phyloP scores from a whole-genome alignment of 345 rosid species.

The Chamaenerion angustifolium region DNA sequence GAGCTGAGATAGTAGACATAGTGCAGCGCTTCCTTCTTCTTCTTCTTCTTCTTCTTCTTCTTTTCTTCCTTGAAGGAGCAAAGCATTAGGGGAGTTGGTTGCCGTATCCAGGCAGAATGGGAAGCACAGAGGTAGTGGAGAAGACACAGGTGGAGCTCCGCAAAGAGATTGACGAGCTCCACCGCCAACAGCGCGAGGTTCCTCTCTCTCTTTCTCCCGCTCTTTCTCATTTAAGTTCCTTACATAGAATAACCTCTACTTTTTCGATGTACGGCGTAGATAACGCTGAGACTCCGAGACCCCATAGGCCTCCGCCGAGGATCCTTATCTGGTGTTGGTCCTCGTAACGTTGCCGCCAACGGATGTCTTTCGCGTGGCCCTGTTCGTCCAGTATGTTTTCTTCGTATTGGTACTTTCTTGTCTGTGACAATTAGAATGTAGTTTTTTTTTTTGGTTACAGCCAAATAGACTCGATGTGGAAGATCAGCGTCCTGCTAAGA shows the following conservation, averaged over 20 bases:
- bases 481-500: conserved; percentile 81
- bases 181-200: conserved; percentile 90
- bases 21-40: not conserved
- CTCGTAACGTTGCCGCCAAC: conserved; percentile 43
- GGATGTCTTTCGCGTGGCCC: conserved; percentile 54
- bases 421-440: not conserved
- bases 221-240: not conserved
- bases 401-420: not conserved
- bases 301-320: conserved; percentile 97
- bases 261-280: conserved; percentile 21
- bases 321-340: conserved; percentile 30
- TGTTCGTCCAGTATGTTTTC: conserved; percentile 35
- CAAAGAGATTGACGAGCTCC: conserved; percentile 77
- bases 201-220: not conserved
- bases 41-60: not conserved
- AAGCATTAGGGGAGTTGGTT: not conserved
- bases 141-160: conserved; percentile 71
- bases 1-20: too few species aligned
- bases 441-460: conserved; percentile 18
- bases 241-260: not conserved
- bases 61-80: too few species aligned
- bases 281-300: conserved; percentile 82
- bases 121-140: conserved; percentile 35
- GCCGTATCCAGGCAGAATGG: conserved; percentile 9
- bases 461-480: conserved; percentile 55